Conservation (phyloP, 495 filamentous ascomycete genomes). For the Terfezia claveryi region DNA sequence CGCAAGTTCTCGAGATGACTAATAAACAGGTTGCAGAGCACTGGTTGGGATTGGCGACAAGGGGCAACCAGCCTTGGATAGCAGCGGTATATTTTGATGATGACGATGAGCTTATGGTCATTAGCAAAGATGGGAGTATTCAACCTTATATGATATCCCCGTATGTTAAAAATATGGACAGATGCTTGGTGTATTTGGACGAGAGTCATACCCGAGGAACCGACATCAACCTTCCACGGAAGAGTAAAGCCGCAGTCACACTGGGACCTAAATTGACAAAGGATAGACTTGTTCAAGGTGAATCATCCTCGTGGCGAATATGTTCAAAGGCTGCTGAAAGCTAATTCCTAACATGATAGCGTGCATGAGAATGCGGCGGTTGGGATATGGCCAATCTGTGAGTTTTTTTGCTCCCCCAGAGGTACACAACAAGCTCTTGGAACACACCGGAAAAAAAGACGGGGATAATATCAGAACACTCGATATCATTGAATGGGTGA, state of each 20-base stretch:
- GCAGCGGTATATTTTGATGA: conserved; percentile 36
- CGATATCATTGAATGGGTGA: conserved; percentile 37
- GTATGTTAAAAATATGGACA: conserved; percentile 34
- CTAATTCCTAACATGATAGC: conserved; percentile 21
- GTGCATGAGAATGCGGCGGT: conserved; percentile 43
- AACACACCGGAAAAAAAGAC: background rate
- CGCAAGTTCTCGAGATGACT: conserved; percentile 42
- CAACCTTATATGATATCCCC: conserved; percentile 37
- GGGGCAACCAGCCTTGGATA: conserved; percentile 1
- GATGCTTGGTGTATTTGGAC: conserved; percentile 51
- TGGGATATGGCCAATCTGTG: conserved; percentile 40
- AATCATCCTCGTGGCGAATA: conserved; percentile 1
- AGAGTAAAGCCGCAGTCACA: conserved; percentile 44
- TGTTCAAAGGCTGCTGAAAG: background rate
- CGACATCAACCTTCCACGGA: conserved; percentile 40
- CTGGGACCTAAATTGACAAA: conserved; percentile 47
- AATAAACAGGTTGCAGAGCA: conserved; percentile 32
- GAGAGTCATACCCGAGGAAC: conserved; percentile 57
- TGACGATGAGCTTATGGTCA: conserved; percentile 27
- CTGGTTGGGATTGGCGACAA: conserved; percentile 23
- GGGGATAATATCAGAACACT: conserved; percentile 19
- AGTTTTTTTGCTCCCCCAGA: conserved; percentile 34
- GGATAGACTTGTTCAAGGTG: conserved; percentile 55
- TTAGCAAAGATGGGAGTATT: conserved; percentile 23
- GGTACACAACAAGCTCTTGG: conserved; percentile 26